Evolutionary conservation across 2,329 filamentous ascomycete species (phyloP), one percentile per base, ranked within the genome.

Genomic region (Colletotrichum somersetense): DNA sequence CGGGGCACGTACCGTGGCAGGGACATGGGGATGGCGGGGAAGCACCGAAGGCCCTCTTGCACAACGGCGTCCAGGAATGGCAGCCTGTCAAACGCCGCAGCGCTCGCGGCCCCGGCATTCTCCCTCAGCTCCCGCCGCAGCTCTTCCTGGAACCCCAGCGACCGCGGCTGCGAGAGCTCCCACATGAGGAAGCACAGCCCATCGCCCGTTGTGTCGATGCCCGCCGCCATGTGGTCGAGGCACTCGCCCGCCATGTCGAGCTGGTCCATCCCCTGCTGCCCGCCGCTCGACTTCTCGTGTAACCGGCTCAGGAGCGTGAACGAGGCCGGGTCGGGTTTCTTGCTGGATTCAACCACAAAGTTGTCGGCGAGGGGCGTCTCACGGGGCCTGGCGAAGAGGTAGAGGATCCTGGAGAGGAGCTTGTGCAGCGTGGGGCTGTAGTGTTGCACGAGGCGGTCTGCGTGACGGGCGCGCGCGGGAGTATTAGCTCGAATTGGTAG

Each of bases 151-250:
- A 88, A 82, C 2, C 78, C 71, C 1, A 82, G 75, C 5, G 87
- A 90, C 10, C 84, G 80, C 2, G 89, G 88, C 74, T 89, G 88
- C 1, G 91, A 93, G 2, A 93, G 83, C 77, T 92, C 88, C 86
- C 91, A 91, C 88, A 93, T 91, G 16, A 93, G 83, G 77, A 93
- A 93, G 76, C 90, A 92, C 0, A 93, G 82, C 0, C 86, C 90
- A 75, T 93, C 91, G 20, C 91, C 91, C 0, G 91, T 93, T 0
- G 91, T 93, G 75, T 93, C 91, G 72, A 93, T 92, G 0, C 91
- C 91, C 0, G 91, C 91, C 0, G 88, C 89, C 88, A 93, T 90
- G 78, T 93, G 91, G 75, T 93, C 91, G 68, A 92, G 86, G 75
- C 89, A 92, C 79, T 93, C 91, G 26, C 91, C 91, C 0, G 90